Percentiles rank a stretch among this genome's conserved stretches.
Conservation (phyloP, 352 stramenopile species). For the Aphanomyces euteiches region DNA sequence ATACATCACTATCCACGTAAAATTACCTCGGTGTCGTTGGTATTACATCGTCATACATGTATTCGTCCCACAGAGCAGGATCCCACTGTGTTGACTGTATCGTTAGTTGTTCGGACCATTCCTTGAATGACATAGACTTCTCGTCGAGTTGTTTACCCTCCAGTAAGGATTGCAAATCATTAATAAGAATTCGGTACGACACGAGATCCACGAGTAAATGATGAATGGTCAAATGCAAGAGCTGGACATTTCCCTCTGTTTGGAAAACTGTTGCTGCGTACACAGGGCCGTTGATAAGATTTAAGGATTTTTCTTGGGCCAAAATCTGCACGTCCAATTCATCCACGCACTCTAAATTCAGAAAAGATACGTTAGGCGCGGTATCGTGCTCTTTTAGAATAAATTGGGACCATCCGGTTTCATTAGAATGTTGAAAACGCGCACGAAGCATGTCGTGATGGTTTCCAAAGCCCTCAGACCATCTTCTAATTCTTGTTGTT, state of each 20-base stretch:
- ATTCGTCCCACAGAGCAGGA: not conserved
- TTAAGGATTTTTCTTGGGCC: not conserved
- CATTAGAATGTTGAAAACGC: not conserved
- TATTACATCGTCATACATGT: not conserved
- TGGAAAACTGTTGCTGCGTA: not conserved
- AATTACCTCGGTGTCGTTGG: not conserved
- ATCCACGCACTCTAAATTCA: not conserved
- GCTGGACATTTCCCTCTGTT: not conserved
- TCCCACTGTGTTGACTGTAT: not conserved
- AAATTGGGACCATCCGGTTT: not conserved
- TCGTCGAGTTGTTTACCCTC: not conserved
- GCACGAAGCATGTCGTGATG: slow-evolving; percentile 12
- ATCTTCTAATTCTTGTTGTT: not conserved
- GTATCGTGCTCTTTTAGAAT: not conserved
- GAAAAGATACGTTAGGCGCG: not conserved
- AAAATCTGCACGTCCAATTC: not conserved
- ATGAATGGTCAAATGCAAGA: slow-evolving; percentile 5
- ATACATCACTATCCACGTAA: not conserved
- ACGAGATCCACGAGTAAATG: slow-evolving; percentile 1
- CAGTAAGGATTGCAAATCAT: not conserved
- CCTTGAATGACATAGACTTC: not conserved
- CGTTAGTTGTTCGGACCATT: not conserved
- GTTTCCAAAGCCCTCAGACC: not conserved
- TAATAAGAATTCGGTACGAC: slow-evolving; percentile 2
- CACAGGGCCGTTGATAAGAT: not conserved